Evolutionary conservation across 2,329 filamentous ascomycete species (phyloP), one percentile per base, ranked within the genome.

Genomic region (Lecanoromycetidae sp.): DNA sequence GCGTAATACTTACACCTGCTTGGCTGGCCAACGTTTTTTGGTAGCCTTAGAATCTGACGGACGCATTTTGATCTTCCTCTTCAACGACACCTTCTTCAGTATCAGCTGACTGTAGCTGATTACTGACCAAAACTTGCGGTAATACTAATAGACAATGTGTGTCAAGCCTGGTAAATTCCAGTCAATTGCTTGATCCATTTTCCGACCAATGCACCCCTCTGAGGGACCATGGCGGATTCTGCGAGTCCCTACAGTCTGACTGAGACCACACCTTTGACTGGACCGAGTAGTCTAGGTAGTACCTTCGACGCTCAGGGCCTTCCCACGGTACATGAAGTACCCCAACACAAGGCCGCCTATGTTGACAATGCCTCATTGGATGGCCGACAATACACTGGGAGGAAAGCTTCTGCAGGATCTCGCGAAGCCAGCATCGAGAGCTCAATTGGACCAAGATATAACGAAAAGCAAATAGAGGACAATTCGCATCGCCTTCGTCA

Each of bases 281-380:
- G 40, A 6, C 46, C 46, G 4, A 49, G 46, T 26, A 45, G 35
- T 39, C 23, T 49, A 22, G 46, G 46, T 26, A 49, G 46, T 32
- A 26, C 19, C 23, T 13, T 45, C 13, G 49, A 51, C 20, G 7
- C 40, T n/a, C 38, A 48, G 25, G 49, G 49, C 23, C 40, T 51
- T 7, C 34, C 45, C 15, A 51, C 49, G 5, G 49, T 51, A 9
- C 49, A 44, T 26, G 49, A 51, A 35, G 39, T 44, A 39, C 45
- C 44, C 26, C 34, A 40, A 23, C 39, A 41, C 9, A 48, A 45
- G 40, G 30, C 36, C n/a, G 23, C 15, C 8, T 37, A 44, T 33
- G 29, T 35, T 17, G 34, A 40, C 25, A 23, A 48, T 32, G 39
- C 22, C 30, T 37, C 29, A 17, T 20, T 36, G 9, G 49, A 44